phyloP scores from a whole-genome alignment of 129 eudicot genomes.

The Glebionis coronaria region DNA sequence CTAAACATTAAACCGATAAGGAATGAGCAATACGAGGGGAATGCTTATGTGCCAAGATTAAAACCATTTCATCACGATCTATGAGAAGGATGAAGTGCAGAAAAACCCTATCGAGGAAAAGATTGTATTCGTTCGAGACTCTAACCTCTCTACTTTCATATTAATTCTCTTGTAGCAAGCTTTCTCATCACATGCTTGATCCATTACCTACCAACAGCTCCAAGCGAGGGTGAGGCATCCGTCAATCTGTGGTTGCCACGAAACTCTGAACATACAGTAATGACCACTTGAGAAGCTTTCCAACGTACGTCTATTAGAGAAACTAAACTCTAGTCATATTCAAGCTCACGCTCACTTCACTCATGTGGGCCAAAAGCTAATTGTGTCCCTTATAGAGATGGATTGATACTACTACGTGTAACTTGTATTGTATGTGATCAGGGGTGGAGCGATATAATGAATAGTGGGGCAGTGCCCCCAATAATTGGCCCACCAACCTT shows the following conservation, averaged over 20 bases:
- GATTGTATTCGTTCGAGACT: constrained; percentile 16
- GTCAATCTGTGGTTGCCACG: constrained; percentile 34
- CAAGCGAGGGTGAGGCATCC: constrained; percentile 51
- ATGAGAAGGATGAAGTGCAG: constrained; percentile 87
- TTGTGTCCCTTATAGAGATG: no score
- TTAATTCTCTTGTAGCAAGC: constrained; percentile 30
- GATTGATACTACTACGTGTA: no score
- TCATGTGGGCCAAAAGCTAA: not conserved
- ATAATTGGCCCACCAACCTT: no score
- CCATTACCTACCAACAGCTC: constrained; percentile 30
- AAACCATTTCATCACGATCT: constrained; percentile 70
- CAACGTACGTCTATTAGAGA: constrained; percentile 41
- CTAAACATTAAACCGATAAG: constrained; percentile 22
- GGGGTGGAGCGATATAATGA: no score
- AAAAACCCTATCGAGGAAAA: constrained; percentile 85
- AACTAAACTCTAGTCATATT: constrained; percentile 16
- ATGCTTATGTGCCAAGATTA: constrained; percentile 17
- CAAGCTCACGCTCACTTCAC: constrained; percentile 41
- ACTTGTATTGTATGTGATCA: no score
- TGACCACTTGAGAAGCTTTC: constrained; percentile 34
- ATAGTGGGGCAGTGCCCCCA: no score
- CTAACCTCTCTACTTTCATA: not conserved
- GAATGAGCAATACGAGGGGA: constrained; percentile 22
- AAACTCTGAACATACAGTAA: constrained; percentile 58
- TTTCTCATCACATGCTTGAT: constrained; percentile 42